A percentile compares a stretch with the other conserved stretches of the same genome.
Evolutionary conservation across 495 filamentous ascomycete genomes (phyloP).

Genomic region (Xylaria bambusicola): DNA sequence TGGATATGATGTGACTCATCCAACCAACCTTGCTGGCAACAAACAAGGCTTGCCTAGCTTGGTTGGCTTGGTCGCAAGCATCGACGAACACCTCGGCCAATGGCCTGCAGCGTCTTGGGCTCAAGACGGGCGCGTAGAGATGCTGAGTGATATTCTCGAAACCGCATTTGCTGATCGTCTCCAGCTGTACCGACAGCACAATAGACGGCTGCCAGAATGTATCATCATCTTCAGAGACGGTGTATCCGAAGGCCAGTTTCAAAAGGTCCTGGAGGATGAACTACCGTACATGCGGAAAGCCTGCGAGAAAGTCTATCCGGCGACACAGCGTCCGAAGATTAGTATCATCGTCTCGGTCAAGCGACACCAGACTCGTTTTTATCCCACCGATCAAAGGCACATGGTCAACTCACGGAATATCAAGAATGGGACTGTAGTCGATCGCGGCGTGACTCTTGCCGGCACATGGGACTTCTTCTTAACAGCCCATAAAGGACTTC

Average conservation of each 20-base stretch:
- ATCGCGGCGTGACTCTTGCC: constrained; percentile 78
- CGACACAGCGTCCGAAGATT: constrained; percentile 54
- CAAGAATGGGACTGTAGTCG: constrained; percentile 77
- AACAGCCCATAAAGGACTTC: constrained; percentile 79
- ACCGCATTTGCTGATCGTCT: constrained; percentile 63
- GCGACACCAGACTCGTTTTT: constrained; percentile 91
- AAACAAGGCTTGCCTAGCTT: constrained; percentile 62
- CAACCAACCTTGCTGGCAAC: constrained; percentile 65
- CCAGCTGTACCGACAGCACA: constrained; percentile 58
- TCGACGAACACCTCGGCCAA: constrained; percentile 62
- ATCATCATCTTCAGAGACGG: constrained; percentile 91
- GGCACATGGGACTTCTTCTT: constrained; percentile 84
- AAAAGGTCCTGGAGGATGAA: constrained; percentile 58
- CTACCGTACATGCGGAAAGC: constrained; percentile 51
- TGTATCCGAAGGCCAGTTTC: constrained; percentile 84
- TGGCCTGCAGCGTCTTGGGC: constrained; percentile 66
- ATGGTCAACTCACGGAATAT: constrained; percentile 61
- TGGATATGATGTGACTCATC: constrained; percentile 88
- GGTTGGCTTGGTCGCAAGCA: constrained; percentile 72
- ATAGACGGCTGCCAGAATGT: constrained; percentile 61
- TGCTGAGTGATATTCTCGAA: constrained; percentile 60
- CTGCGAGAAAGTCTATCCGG: constrained; percentile 59
- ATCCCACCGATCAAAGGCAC: constrained; percentile 53
- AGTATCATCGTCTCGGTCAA: constrained; percentile 75
- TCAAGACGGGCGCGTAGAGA: constrained; percentile 57